Evolutionary conservation across 1,284 basidiomycete genomes (phyloP).

Genomic region (Cutaneotrichosporon cavernicola): DNA sequence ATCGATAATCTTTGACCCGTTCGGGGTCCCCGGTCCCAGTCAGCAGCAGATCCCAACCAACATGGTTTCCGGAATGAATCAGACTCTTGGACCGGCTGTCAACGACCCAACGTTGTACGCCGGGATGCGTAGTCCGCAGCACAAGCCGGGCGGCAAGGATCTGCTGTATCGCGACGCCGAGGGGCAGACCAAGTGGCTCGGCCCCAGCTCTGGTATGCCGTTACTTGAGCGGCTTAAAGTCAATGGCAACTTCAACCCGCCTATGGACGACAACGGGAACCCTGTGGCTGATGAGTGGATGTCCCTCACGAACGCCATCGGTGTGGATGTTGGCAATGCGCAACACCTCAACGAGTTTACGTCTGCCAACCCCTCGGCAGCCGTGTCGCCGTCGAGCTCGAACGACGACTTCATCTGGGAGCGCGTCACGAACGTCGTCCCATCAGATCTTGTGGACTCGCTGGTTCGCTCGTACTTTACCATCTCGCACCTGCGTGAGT

Average conservation of each 20-base stretch:
- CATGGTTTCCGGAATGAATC: conserved; percentile 19
- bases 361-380: conserved; percentile 5
- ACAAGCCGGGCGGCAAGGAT: conserved; percentile 24
- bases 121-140: conserved; percentile 8
- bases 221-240: conserved; percentile 37
- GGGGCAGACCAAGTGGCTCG: conserved; percentile 42
- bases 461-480: conserved; percentile 41
- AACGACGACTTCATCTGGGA: conserved; percentile 32
- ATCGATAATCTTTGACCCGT: conserved; percentile 22
- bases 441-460: conserved; percentile 31
- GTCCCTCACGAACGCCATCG: conserved; percentile 37
- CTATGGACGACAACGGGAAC: conserved; percentile 22
- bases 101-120: conserved; percentile 20
- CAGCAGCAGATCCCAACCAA: conserved; percentile 18
- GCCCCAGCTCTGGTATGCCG: conserved; percentile 41
- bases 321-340: conserved; percentile 29
- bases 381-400: conserved; percentile 22
- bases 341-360: conserved; percentile 16
- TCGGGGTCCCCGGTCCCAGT: conserved; percentile 17
- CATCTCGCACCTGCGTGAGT: conserved; percentile 37
- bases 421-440: conserved; percentile 28
- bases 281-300: conserved; percentile 36
- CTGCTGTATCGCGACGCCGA: conserved; percentile 34
- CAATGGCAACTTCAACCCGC: conserved; percentile 22
- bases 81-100: conserved; percentile 21